phyloP scores from a whole-genome alignment of 164 flowering plant genomes.

The Magnolia kwangsiensis region DNA sequence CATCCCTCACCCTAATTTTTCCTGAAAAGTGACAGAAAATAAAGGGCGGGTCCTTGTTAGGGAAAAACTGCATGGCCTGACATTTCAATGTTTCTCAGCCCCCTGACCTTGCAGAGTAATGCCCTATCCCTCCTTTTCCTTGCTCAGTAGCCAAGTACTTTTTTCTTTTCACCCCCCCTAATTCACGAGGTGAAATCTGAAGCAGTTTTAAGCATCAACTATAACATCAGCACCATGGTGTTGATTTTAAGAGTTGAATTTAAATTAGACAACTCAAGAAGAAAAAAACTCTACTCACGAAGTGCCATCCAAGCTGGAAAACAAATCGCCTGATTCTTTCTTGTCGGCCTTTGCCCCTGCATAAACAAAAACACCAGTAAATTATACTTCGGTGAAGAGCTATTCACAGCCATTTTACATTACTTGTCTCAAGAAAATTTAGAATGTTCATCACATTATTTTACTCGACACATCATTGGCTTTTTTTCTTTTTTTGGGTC shows the following conservation, averaged over 20 bases:
- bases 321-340: slow-evolving; percentile 62
- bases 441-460: not conserved
- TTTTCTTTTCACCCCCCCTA: not conserved
- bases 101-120: not conserved
- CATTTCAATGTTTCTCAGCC: too few species aligned
- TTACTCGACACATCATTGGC: too few species aligned
- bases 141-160: not conserved
- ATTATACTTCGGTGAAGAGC: not conserved
- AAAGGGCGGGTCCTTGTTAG: too few species aligned
- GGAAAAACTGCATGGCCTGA: too few species aligned
- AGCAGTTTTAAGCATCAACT: not conserved
- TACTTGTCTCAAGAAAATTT: not conserved
- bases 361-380: not conserved
- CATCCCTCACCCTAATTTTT: too few species aligned
- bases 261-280: slow-evolving; percentile 6
- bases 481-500: too few species aligned
- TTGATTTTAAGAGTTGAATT: not conserved
- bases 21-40: too few species aligned
- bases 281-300: slow-evolving; percentile 57
- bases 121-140: not conserved
- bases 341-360: slow-evolving; percentile 71
- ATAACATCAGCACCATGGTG: not conserved
- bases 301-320: slow-evolving; percentile 61
- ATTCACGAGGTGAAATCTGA: not conserved
- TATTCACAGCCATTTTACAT: not conserved